These are phyloP conservation scores for Boletus rufocinnamomeus DNA, from an alignment of 768 basidiomycete species.

Conservation along the genomic window DNA sequence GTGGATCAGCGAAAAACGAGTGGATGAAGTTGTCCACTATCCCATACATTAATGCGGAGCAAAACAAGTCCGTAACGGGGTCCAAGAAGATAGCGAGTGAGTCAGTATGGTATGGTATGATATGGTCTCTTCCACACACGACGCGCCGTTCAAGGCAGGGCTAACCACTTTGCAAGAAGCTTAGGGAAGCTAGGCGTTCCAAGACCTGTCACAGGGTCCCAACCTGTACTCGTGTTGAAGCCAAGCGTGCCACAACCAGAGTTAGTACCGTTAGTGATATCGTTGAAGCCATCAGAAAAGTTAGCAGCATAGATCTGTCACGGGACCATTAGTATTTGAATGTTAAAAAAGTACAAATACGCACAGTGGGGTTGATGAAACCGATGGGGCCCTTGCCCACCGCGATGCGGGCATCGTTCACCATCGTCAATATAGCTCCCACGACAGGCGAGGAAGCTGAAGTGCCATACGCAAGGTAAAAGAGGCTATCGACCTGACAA, in stretches of 20 bases:
- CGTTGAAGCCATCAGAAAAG: slow-evolving; percentile 48
- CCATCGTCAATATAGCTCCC: slow-evolving; percentile 58
- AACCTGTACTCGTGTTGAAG: slow-evolving; percentile 32
- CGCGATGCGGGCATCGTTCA: slow-evolving; percentile 62
- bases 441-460: slow-evolving; percentile 64
- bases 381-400: slow-evolving; percentile 50
- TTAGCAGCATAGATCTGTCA: slow-evolving; percentile 40
- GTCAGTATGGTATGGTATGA: not conserved
- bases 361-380: slow-evolving; percentile 56
- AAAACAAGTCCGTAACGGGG: not conserved
- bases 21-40: not conserved
- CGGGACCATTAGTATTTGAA: not conserved
- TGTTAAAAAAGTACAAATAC: not conserved
- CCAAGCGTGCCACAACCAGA: slow-evolving; percentile 47
- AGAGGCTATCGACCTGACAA: slow-evolving; percentile 40
- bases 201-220: slow-evolving; percentile 47
- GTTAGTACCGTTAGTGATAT: slow-evolving; percentile 47
- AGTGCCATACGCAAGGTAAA: slow-evolving; percentile 49
- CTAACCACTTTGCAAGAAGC: slow-evolving; percentile 39
- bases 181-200: slow-evolving; percentile 46
- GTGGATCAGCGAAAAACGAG: not conserved
- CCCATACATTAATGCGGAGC: not conserved
- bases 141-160: no score
- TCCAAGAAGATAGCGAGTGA: not conserved
- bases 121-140: no score